Conservation (phyloP, 768 basidiomycete genomes). For the Rickenella mellea region DNA sequence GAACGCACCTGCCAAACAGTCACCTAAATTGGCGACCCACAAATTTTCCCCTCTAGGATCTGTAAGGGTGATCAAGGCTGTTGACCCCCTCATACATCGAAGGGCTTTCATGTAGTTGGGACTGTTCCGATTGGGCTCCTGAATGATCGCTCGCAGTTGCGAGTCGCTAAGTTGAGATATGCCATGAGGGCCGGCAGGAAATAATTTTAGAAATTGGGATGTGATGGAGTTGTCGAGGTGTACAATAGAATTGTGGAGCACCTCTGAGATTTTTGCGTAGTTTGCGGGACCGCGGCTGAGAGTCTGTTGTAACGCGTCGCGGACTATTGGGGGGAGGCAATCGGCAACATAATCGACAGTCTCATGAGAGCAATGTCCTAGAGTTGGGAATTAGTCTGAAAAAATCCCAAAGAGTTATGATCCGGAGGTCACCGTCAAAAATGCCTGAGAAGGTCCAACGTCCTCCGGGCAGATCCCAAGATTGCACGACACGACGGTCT, state of each 20-base stretch:
- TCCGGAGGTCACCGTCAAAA: constrained; percentile 29
- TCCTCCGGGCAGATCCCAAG: constrained; percentile 32
- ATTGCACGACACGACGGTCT: constrained; percentile 30
- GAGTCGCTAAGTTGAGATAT: constrained; percentile 1
- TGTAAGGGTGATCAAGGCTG: constrained; percentile 6
- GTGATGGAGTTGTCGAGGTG: constrained; percentile 1
- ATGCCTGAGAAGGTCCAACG: constrained; percentile 35
- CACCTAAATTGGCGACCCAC: constrained; percentile 10
- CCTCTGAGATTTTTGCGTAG: neutral
- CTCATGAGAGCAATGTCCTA: constrained; percentile 40
- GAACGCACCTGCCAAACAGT: constrained; percentile 8
- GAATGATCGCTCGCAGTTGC: neutral
- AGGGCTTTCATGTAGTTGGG: neutral
- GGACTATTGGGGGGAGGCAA: constrained; percentile 31
- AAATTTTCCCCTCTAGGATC: constrained; percentile 6
- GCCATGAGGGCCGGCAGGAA: neutral
- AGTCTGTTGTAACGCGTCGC: constrained; percentile 22
- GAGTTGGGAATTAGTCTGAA: constrained; percentile 5
- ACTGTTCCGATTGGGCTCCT: too few species aligned
- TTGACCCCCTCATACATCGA: neutral
- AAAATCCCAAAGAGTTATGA: constrained; percentile 3
- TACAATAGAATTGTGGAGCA: neutral
- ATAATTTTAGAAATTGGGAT: neutral
- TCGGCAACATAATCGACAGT: constrained; percentile 35
- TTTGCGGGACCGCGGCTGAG: neutral